Evolutionary conservation across 441 rosid genomes (phyloP), one percentile per base, ranked within the genome.

Genomic region (Euphorbia celastroides): DNA sequence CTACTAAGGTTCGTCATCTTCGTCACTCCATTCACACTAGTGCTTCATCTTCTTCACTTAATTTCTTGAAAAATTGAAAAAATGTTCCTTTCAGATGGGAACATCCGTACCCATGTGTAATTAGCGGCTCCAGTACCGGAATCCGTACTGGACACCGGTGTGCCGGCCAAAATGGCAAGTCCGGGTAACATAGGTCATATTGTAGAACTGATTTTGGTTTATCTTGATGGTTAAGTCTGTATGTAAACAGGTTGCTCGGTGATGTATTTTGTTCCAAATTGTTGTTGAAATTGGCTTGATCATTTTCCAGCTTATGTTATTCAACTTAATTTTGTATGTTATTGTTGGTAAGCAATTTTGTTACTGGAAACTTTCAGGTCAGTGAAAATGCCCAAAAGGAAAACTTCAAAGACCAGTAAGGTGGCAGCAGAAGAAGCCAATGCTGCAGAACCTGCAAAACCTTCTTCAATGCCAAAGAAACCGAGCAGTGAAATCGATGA

Each of bases 331-430:
- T 46, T 34, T 59, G 38, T 63, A 25, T 32, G 10, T 46, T 12
- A 28, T 32, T 52, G 30, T 36, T 52, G 17, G 8, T 23, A 14
- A 36, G 42, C 5, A 34, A 65, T 52, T 51, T 22, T 5, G 28
- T 34, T 13, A 54, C 8, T 36, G 14, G 50, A 2, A 34, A 27
- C 23, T 54, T 34, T 66, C 30, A 66, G 54, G 50, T 36, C 23
- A 28, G 36, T 56, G n/a, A 57, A 57, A 27, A 67, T 67, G 70
- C 57, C 70, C 20, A 57, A 57, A 67, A 67, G 44, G 64, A 57
- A 56, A 57, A 19, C 57, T 44, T 42, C 57, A 13, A 44, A 67
- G 70, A 36, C 57, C 34, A 55, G n/a, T 55, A 3, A 0, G 41
- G 32, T 1, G 27, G 32, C 19, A 22, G 26, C 56, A n/a, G 55